Conservation (phyloP, 1,139 yeast genomes). For the Candida buenavistaensis region DNA sequence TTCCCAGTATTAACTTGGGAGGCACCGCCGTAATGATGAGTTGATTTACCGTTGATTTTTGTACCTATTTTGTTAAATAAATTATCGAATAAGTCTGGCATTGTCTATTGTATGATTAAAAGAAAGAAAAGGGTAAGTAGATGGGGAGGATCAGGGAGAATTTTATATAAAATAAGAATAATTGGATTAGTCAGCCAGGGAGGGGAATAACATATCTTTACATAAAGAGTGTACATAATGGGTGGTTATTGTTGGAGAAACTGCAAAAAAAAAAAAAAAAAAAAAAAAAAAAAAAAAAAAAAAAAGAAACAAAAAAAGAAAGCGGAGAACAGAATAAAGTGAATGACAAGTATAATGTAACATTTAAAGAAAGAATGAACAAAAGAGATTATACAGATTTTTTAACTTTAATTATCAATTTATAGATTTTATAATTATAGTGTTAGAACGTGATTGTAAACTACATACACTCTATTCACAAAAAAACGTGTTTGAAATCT, state of each 20-base stretch:
- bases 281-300: neutral
- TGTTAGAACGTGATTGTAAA: too few species aligned
- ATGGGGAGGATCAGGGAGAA: neutral
- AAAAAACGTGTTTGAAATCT: slow-evolving; percentile 21
- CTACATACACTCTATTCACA: too few species aligned
- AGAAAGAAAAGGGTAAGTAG: neutral
- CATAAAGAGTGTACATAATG: too few species aligned
- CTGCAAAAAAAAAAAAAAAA: neutral
- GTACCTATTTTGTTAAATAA: slow-evolving; percentile 34
- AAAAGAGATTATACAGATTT: too few species aligned
- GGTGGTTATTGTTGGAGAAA: neutral
- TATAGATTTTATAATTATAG: too few species aligned
- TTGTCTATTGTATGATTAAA: slow-evolving; percentile 9
- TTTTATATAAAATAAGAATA: neutral
- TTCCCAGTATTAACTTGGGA: slow-evolving; percentile 41
- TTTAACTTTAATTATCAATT: neutral
- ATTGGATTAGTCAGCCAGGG: too few species aligned
- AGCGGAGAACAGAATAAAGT: too few species aligned
- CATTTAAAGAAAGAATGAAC: too few species aligned
- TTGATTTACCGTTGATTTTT: slow-evolving; percentile 32
- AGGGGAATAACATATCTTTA: too few species aligned
- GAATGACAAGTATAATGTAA: too few species aligned
- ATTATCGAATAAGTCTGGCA: slow-evolving; percentile 49
- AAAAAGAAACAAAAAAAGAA: neutral
- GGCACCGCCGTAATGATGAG: slow-evolving; percentile 30